These are phyloP conservation scores for Pancytospora philotis DNA, from an alignment of 371 early-diverging fungal genomes.

Conservation along the genomic window DNA sequence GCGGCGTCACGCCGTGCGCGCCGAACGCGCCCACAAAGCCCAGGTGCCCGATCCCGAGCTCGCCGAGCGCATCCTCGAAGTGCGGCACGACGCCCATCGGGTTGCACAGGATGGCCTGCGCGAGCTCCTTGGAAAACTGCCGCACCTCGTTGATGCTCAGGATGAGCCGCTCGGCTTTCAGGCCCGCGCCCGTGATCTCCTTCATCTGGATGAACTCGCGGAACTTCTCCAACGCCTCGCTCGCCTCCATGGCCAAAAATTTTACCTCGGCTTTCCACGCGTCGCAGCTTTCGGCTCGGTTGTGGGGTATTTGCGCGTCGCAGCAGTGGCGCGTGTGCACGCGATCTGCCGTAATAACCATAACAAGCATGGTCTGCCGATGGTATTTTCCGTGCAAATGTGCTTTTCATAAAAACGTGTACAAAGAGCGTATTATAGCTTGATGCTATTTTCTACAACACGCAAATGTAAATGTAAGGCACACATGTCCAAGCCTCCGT, in stretches of 20 bases:
- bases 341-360: too few relatives aligned
- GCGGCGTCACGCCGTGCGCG: slow-evolving; percentile 72
- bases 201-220: slow-evolving; percentile 10
- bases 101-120: slow-evolving; percentile 39
- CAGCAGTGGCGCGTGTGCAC: too few relatives aligned
- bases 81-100: slow-evolving; percentile 52
- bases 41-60: slow-evolving; percentile 18
- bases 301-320: too few relatives aligned
- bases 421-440: too few relatives aligned
- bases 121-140: slow-evolving; percentile 44
- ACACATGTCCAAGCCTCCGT: too few relatives aligned
- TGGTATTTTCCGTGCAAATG: too few relatives aligned
- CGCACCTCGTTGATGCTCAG: slow-evolving; percentile 54
- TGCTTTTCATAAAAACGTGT: too few relatives aligned
- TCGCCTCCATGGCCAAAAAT: slow-evolving; percentile 21
- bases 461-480: too few relatives aligned
- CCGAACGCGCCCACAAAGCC: slow-evolving; percentile 88
- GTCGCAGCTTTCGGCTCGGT: too few relatives aligned
- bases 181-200: background rate
- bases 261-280: too few relatives aligned
- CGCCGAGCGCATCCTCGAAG: slow-evolving; percentile 50
- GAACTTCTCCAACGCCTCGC: slow-evolving; percentile 29
- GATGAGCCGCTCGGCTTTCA: slow-evolving; percentile 35
- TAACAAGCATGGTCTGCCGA: too few relatives aligned
- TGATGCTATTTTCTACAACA: too few relatives aligned